These are phyloP conservation scores for Agrocybe praecox DNA, from an alignment of 768 basidiomycete species.

Conservation along the genomic window DNA sequence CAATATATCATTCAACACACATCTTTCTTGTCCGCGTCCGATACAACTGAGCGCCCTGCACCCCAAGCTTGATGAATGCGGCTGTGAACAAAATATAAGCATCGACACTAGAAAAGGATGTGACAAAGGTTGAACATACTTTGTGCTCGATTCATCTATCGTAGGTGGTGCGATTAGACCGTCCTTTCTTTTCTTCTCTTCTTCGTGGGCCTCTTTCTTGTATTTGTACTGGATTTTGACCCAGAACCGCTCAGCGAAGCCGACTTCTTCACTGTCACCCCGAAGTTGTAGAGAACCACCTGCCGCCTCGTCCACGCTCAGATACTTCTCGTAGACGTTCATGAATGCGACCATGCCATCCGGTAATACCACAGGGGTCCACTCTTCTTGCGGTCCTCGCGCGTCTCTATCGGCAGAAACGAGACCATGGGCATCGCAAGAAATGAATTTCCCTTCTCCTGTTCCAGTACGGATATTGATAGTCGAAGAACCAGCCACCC, in stretches of 20 bases:
- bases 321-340: conserved; percentile 89
- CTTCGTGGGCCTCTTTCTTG: conserved; percentile 80
- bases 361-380: conserved; percentile 81
- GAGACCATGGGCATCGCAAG: conserved; percentile 83
- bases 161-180: conserved; percentile 49
- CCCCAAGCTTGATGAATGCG: conserved; percentile 84
- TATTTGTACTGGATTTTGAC: conserved; percentile 90
- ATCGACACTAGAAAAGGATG: neutral
- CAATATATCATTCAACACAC: conserved; percentile 34
- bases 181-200: conserved; percentile 74
- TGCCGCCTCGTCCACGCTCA: conserved; percentile 84
- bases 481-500: conserved; percentile 80
- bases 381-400: conserved; percentile 92
- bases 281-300: conserved; percentile 78
- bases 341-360: conserved; percentile 88
- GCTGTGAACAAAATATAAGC: conserved; percentile 35
- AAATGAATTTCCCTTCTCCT: conserved; percentile 90
- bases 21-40: conserved; percentile 71
- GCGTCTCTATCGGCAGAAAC: conserved; percentile 87
- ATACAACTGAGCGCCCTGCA: conserved; percentile 72
- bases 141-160: conserved; percentile 74
- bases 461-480: conserved; percentile 86
- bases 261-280: conserved; percentile 85
- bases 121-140: conserved; percentile 59
- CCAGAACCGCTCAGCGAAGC: conserved; percentile 86